Conservation (phyloP, 352 stramenopile genomes). For the Globisporangium parvum region DNA sequence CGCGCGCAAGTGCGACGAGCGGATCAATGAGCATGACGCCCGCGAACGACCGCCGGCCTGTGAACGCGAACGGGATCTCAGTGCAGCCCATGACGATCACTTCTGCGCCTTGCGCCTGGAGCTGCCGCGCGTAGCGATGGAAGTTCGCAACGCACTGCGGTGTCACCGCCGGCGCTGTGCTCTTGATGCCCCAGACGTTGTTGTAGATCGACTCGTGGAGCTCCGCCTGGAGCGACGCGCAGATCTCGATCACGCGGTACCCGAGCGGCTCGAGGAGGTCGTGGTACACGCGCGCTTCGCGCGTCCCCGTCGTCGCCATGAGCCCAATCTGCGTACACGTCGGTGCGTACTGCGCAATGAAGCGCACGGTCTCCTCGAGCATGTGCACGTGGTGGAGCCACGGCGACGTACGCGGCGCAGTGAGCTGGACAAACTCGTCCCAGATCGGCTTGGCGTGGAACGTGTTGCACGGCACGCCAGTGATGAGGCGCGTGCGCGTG, state of each 20-base stretch:
- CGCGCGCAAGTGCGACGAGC: constrained; percentile 65
- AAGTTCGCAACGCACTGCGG: constrained; percentile 52
- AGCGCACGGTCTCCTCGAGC: constrained; percentile 62
- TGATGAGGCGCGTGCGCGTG: constrained; percentile 29
- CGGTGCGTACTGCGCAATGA: constrained; percentile 42
- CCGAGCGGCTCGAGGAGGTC: constrained; percentile 55
- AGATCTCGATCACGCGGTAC: constrained; percentile 52
- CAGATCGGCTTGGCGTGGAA: constrained; percentile 71
- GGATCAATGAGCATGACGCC: constrained; percentile 58
- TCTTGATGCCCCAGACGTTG: constrained; percentile 68
- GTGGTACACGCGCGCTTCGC: constrained; percentile 59
- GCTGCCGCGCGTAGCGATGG: constrained; percentile 39
- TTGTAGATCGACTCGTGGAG: constrained; percentile 76
- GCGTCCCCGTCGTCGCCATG: constrained; percentile 63
- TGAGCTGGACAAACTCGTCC: constrained; percentile 59
- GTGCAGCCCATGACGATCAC: constrained; percentile 74
- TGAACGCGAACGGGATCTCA: constrained; percentile 73
- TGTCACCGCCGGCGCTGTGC: constrained; percentile 51
- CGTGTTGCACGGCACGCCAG: constrained; percentile 68
- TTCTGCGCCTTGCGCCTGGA: constrained; percentile 42
- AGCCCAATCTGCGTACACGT: constrained; percentile 44
- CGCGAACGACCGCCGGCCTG: constrained; percentile 32
- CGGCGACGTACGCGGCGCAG: constrained; percentile 7
- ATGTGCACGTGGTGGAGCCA: constrained; percentile 49
- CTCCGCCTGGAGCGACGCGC: constrained; percentile 38